These are phyloP conservation scores for Pleurotus giganteus DNA, from an alignment of 768 basidiomycete species.

Conservation along the genomic window DNA sequence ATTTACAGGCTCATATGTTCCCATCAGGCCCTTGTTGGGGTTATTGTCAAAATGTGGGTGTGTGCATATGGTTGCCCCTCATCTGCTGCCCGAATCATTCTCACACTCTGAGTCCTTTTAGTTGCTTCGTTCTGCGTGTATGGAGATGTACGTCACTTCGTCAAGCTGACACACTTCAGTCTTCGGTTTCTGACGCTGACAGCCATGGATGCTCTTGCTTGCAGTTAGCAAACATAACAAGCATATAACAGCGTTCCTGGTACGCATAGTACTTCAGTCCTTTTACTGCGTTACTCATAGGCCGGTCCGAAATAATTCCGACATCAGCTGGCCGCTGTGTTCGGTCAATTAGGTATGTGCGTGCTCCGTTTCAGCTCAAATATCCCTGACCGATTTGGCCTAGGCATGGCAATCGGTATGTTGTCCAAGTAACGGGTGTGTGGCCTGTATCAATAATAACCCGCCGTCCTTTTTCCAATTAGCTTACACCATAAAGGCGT, in stretches of 20 bases:
- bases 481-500: no score
- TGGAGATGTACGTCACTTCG: slow-evolving; percentile 50
- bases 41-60: slow-evolving; percentile 54
- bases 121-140: slow-evolving; percentile 57
- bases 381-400: background rate
- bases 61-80: background rate
- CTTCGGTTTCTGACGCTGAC: slow-evolving; percentile 3
- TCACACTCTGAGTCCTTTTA: slow-evolving; percentile 17
- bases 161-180: background rate
- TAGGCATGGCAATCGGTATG: slow-evolving; percentile 38
- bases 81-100: background rate
- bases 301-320: background rate
- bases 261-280: slow-evolving; percentile 30
- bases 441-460: no score
- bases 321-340: slow-evolving; percentile 35
- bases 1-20: slow-evolving; percentile 4
- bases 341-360: slow-evolving; percentile 43
- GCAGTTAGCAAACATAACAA: slow-evolving; percentile 56
- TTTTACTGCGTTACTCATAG: background rate
- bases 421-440: no score
- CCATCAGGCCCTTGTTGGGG: slow-evolving; percentile 41
- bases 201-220: background rate
- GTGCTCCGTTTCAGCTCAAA: background rate
- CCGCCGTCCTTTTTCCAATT: no score
- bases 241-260: slow-evolving; percentile 42